phyloP scores from a whole-genome alignment of 1,139 yeast genomes.

The Yamadazyma trypodendri region DNA sequence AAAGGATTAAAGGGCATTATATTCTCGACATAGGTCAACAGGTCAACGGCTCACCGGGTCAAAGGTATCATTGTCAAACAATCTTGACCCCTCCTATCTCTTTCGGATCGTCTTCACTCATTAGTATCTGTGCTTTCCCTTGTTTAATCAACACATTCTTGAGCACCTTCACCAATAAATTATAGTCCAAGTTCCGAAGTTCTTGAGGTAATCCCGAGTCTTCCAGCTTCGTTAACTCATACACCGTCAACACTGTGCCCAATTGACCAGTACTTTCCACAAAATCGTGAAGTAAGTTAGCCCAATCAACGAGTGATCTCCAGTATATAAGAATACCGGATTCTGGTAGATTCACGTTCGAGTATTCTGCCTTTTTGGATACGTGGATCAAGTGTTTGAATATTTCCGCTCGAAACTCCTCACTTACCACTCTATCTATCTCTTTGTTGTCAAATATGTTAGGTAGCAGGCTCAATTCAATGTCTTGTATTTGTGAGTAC shows the following conservation, averaged over 20 bases:
- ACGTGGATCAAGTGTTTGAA: constrained; percentile 56
- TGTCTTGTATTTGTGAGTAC: constrained; percentile 26
- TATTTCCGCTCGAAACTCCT: constrained; percentile 55
- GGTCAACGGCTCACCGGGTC: too few species aligned
- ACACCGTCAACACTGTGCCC: constrained; percentile 76
- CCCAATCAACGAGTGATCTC: constrained; percentile 78
- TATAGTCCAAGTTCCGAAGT: constrained; percentile 62
- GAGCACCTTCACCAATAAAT: constrained; percentile 54
- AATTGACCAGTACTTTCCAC: constrained; percentile 74
- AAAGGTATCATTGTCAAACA: too few species aligned
- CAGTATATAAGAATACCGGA: constrained; percentile 60
- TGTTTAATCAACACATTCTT: constrained; percentile 57
- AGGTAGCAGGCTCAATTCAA: constrained; percentile 23
- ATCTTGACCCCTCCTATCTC: constrained; percentile 71
- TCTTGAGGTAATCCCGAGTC: constrained; percentile 58
- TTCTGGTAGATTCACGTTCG: constrained; percentile 40
- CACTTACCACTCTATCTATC: constrained; percentile 54
- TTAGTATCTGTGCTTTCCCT: constrained; percentile 65
- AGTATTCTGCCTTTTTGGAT: constrained; percentile 53
- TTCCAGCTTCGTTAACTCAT: constrained; percentile 68
- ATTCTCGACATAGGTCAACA: too few species aligned
- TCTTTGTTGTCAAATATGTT: constrained; percentile 48
- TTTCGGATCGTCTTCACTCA: constrained; percentile 48
- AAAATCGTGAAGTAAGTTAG: constrained; percentile 45
- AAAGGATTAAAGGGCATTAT: too few species aligned